These are phyloP conservation scores for Pyrenochaeta sp. DNA, from an alignment of 2,329 filamentous ascomycete species.

Conservation along the genomic window DNA sequence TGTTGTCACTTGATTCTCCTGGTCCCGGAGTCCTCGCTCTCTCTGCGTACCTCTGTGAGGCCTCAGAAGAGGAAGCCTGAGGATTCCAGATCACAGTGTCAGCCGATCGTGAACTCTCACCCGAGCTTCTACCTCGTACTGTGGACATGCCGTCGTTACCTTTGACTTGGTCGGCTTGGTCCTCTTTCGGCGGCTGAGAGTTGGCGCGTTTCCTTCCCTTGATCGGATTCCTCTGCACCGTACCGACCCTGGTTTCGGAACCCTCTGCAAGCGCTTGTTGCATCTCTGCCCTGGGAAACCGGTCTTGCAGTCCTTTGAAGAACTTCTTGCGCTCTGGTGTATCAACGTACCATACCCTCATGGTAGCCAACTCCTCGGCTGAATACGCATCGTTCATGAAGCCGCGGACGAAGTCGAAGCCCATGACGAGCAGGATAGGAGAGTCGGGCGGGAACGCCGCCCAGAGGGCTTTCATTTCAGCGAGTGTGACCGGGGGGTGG, in stretches of 20 bases:
- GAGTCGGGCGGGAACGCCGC: conserved; percentile 15
- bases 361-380: conserved; percentile 4
- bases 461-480: conserved; percentile 27
- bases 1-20: too few species aligned
- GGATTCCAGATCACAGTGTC: conserved; percentile 15
- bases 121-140: conserved; percentile 7
- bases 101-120: conserved; percentile 15
- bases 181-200: too few species aligned
- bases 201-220: too few species aligned
- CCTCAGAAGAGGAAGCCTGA: too few species aligned
- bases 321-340: conserved; percentile 8
- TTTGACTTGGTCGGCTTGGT: too few species aligned
- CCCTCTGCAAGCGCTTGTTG: too few species aligned
- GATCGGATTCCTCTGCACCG: too few species aligned
- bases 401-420: conserved; percentile 20
- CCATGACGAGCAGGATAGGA: conserved; percentile 19
- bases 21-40: neutral
- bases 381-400: conserved; percentile 14
- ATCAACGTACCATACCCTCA: conserved; percentile 16
- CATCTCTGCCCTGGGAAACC: conserved; percentile 10
- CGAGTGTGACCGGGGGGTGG: conserved; percentile 9
- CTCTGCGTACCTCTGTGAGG: neutral
- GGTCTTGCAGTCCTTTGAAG: conserved; percentile 12
- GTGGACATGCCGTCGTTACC: too few species aligned
- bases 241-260: too few species aligned